Evolutionary conservation across 805 yeast genomes (phyloP).

Genomic region (Metschnikowia vanudenii): DNA sequence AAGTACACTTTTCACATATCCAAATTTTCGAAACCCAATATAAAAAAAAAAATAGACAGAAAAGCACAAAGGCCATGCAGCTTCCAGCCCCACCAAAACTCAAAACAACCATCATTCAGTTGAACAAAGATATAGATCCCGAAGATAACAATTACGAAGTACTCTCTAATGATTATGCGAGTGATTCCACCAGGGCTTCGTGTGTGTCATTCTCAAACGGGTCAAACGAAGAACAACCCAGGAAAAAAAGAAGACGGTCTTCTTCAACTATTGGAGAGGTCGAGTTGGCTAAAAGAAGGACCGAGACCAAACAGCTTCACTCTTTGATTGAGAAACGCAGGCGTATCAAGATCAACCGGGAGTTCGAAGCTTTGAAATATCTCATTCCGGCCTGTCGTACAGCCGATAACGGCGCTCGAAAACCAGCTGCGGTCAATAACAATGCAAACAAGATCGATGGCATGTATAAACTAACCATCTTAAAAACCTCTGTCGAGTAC

Average conservation of each 20-base stretch:
- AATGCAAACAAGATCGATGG: slow-evolving; percentile 50
- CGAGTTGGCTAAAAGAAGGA: slow-evolving; percentile 40
- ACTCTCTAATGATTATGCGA: slow-evolving; percentile 37
- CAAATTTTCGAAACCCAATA: not conserved
- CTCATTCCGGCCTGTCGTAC: slow-evolving; percentile 76
- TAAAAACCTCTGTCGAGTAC: slow-evolving; percentile 82
- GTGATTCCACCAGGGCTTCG: not conserved
- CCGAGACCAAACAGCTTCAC: slow-evolving; percentile 52
- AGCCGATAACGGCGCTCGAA: slow-evolving; percentile 25
- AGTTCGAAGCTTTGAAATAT: slow-evolving; percentile 75
- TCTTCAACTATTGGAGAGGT: slow-evolving; percentile 38
- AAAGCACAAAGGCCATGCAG: not conserved
- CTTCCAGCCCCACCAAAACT: slow-evolving; percentile 41
- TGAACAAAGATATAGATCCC: slow-evolving; percentile 42
- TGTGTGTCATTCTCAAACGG: not conserved
- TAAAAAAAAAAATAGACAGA: not conserved
- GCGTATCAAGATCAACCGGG: slow-evolving; percentile 74
- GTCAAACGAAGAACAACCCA: slow-evolving; percentile 15
- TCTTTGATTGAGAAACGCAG: slow-evolving; percentile 79
- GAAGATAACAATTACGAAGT: slow-evolving; percentile 44
- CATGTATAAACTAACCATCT: slow-evolving; percentile 76
- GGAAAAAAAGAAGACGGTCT: slow-evolving; percentile 41
- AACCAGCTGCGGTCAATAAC: slow-evolving; percentile 12
- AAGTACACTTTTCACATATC: not conserved
- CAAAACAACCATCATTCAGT: slow-evolving; percentile 45